Evolutionary conservation across 2,329 filamentous ascomycete species (phyloP).

Genomic region (Neopestalotiopsis rosae): DNA sequence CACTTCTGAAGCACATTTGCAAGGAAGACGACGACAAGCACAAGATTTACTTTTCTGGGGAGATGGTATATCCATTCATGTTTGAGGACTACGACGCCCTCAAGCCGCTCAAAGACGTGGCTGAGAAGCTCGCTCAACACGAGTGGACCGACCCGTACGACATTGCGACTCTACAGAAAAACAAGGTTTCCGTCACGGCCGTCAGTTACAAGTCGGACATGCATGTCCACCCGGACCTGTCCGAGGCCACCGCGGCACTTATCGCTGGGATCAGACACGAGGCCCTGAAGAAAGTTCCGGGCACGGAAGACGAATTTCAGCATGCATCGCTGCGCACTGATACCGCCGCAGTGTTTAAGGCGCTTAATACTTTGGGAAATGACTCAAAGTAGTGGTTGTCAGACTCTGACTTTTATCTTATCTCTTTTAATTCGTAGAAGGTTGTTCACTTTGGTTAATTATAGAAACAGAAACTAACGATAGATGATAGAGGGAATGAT

Average conservation of each 20-base stretch:
- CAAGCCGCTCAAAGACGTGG: not conserved
- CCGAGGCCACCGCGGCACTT: not conserved
- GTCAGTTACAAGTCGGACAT: constrained; percentile 4
- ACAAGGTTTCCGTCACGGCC: not conserved
- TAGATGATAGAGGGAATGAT: not conserved
- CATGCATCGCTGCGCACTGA: not conserved
- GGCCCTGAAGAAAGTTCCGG: not conserved
- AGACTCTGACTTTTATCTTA: not conserved
- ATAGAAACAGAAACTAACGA: not conserved
- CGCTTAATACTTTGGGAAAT: not conserved
- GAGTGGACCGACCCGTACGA: not conserved
- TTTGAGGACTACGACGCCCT: constrained; percentile 25
- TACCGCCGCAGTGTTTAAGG: not conserved
- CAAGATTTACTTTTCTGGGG: constrained; percentile 27
- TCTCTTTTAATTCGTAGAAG: not conserved
- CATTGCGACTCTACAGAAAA: not conserved
- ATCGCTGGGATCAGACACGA: not conserved
- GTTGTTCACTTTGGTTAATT: not conserved
- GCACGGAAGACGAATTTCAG: not conserved
- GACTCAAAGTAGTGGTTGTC: not conserved
- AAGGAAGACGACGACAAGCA: not conserved
- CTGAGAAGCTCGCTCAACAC: not conserved
- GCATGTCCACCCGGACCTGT: not conserved
- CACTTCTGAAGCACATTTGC: not conserved
- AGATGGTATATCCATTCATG: constrained; percentile 31